A percentile compares a stretch with the other conserved stretches of the same genome.
Conservation (phyloP, 176 grass and related monocot species). For the Oryza coarctata region DNA sequence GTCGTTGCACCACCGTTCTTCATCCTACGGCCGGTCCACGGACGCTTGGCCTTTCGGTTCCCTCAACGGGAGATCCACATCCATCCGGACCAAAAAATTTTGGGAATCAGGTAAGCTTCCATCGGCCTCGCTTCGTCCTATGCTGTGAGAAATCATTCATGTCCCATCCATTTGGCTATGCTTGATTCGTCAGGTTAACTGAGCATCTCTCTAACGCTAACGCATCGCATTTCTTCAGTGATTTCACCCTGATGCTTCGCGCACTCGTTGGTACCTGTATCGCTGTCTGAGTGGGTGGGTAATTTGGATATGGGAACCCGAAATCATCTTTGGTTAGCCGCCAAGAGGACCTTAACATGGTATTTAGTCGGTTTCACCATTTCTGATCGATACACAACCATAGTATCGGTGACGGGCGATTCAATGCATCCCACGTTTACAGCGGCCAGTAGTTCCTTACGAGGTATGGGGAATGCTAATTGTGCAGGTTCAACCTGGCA, state of each 20-base stretch:
- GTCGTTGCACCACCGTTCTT: not conserved
- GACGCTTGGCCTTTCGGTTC: not conserved
- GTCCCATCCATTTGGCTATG: not conserved
- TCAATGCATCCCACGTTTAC: slow-evolving; percentile 88
- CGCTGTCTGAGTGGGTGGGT: slow-evolving; percentile 14
- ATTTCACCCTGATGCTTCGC: not conserved
- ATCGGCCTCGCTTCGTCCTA: not conserved
- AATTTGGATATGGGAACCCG: slow-evolving; percentile 41
- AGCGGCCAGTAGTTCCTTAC: slow-evolving; percentile 35
- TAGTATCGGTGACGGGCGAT: slow-evolving; percentile 45
- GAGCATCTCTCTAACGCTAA: not conserved
- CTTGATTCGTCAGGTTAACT: not conserved
- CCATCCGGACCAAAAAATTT: not conserved
- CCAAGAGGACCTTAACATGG: slow-evolving; percentile 42
- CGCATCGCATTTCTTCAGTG: not conserved
- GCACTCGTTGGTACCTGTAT: not conserved
- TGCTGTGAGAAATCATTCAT: not conserved
- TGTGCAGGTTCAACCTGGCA: not conserved
- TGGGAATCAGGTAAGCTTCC: not conserved
- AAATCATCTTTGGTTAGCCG: slow-evolving; percentile 35
- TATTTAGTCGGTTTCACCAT: slow-evolving; percentile 47
- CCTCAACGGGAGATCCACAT: not conserved
- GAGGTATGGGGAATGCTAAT: slow-evolving; percentile 41
- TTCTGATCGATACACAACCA: slow-evolving; percentile 49
- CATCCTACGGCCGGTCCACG: not conserved